These are phyloP conservation scores for Xerocomus cyaneibrunnescens DNA, from an alignment of 1,284 basidiomycete genomes.

Conservation along the genomic window DNA sequence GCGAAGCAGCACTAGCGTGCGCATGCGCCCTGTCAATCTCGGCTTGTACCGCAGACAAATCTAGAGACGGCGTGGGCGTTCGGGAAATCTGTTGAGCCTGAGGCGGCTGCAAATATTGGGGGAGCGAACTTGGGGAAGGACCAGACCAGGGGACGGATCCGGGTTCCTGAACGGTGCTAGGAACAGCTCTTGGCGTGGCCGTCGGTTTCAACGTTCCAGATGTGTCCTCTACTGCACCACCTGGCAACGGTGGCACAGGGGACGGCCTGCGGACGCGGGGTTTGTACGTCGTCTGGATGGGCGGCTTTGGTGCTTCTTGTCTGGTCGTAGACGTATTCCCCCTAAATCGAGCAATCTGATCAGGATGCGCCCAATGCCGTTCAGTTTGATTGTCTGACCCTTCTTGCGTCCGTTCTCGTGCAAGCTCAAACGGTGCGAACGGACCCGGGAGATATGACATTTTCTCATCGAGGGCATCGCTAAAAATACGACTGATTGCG, in stretches of 20 bases:
- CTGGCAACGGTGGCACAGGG: constrained; percentile 31
- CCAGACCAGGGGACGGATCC: constrained; percentile 34
- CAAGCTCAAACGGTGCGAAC: constrained; percentile 60
- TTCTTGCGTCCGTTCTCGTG: constrained; percentile 41
- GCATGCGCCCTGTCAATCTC: constrained; percentile 78
- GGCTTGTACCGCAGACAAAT: constrained; percentile 68
- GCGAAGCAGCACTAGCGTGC: constrained; percentile 61
- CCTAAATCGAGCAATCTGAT: constrained; percentile 35
- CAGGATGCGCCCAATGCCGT: constrained; percentile 40
- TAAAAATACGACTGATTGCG: constrained; percentile 86
- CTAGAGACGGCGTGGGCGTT: constrained; percentile 67
- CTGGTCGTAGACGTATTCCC: constrained; percentile 29
- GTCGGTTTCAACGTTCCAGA: constrained; percentile 33
- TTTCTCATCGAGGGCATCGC: constrained; percentile 67
- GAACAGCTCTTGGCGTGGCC: constrained; percentile 21
- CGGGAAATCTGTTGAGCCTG: constrained; percentile 51
- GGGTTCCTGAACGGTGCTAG: constrained; percentile 45
- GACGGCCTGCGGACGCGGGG: constrained; percentile 61
- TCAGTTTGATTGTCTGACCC: constrained; percentile 18
- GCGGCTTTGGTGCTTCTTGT: constrained; percentile 27
- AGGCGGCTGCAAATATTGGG: constrained; percentile 47
- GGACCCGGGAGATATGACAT: constrained; percentile 59
- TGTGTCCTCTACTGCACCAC: constrained; percentile 45
- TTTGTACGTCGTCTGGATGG: constrained; percentile 71
- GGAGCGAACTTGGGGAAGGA: constrained; percentile 25